Evolutionary conservation across 176 grass and related monocot genomes (phyloP).

Genomic region (Triticum timopheevii): DNA sequence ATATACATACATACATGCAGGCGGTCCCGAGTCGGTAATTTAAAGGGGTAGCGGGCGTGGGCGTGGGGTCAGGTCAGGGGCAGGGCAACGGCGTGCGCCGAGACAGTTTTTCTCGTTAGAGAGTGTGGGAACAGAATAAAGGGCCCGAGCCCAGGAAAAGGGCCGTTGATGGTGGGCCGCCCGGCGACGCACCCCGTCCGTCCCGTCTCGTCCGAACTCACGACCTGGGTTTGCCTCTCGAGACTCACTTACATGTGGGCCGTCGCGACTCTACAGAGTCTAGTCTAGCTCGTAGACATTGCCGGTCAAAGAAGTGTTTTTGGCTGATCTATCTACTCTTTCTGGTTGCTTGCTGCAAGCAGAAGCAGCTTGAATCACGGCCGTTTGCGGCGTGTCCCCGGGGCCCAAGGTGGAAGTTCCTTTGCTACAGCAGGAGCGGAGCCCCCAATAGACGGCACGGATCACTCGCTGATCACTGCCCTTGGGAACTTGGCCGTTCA

Average conservation of each 20-base stretch:
- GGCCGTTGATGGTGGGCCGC: slow-evolving; percentile 32
- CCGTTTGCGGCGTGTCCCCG: neutral
- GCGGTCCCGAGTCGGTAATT: neutral
- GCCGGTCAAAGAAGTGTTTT: neutral
- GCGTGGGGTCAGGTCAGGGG: neutral
- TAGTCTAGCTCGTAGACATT: neutral
- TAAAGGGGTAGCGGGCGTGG: neutral
- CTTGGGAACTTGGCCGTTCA: slow-evolving; percentile 2
- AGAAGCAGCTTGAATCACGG: slow-evolving; percentile 50
- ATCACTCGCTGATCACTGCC: slow-evolving; percentile 5
- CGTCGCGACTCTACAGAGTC: neutral
- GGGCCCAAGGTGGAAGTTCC: neutral
- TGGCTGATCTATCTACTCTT: neutral
- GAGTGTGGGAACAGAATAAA: slow-evolving; percentile 43
- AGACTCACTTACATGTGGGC: neutral
- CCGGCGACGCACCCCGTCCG: neutral
- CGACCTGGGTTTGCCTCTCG: no score
- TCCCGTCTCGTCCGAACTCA: neutral
- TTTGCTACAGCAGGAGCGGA: neutral
- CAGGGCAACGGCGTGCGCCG: slow-evolving; percentile 21
- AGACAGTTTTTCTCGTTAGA: slow-evolving; percentile 57
- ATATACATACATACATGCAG: neutral
- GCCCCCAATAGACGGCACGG: slow-evolving; percentile 16
- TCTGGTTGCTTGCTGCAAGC: slow-evolving; percentile 26
- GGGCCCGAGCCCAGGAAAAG: neutral